Evolutionary conservation across 106 monocot genomes (phyloP), one percentile per base, ranked within the genome.

Genomic region (Dendrobium chrysotoxum): DNA sequence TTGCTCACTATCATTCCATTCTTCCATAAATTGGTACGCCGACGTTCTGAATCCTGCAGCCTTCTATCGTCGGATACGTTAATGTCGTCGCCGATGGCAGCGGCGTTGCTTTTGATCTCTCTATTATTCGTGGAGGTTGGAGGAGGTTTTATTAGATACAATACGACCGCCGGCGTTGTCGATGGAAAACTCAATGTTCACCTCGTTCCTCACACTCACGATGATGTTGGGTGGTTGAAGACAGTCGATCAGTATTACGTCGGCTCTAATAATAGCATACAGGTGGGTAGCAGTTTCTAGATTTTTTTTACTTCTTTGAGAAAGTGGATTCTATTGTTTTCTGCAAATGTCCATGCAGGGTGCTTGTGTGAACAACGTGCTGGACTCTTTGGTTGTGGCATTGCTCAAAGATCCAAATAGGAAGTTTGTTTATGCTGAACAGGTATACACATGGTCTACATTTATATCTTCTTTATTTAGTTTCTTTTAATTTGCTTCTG

Each of bases 161-260:
- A 95, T 90, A 95, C 92, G 71, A 83, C 87, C 64, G 83, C 65
- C 85, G 71, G 88, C 68, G 86, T 95, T 70, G 89, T 95, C 41
- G 80, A 84, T 18, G 91, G 71, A 6, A 95, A 92, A 89, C 85
- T 95, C 80, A 95, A 95, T 67, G 95, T 95, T 7, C 95, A 95
- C 84, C 61, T 95, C 67, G 90, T 90, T 23, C 80, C 90, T 26
- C 90, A 90, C 86, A 90, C 82, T 18, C 90, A 90, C 82, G 90
- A 90, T 61, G 90, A 90, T 72, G 90, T 90, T 46, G 90, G 90
- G 2, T 90, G 90, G 90, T 84, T 90, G 82, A 90, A 90, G 84
- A 90, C 90, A 68, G 72, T 90, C 30, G 90, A 90, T 75, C 88
- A 90, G 88, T 90, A 90, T 85, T 90, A 88, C 79, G 88, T 86